Percentiles rank a stretch among this genome's conserved stretches.
Conservation (phyloP, 495 filamentous ascomycete genomes). For the Penicillium diatomitis region DNA sequence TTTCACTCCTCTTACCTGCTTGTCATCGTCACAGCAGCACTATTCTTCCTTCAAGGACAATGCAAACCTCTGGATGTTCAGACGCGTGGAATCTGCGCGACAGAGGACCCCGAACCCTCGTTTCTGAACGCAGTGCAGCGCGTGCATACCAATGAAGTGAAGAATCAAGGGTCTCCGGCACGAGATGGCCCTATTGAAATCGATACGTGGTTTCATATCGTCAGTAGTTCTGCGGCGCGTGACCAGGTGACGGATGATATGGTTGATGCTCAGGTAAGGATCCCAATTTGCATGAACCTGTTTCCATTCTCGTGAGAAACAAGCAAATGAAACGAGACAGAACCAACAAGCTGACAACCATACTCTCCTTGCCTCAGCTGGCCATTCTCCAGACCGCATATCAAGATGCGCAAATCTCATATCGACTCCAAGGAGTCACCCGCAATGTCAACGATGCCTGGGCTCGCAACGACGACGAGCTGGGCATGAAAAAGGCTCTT, state of each 20-base stretch:
- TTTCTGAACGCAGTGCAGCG: conserved; percentile 22
- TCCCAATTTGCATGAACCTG: not conserved
- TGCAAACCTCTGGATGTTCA: conserved; percentile 11
- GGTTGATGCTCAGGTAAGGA: conserved; percentile 33
- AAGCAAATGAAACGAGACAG: too few species aligned
- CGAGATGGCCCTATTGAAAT: conserved; percentile 31
- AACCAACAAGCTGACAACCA: too few species aligned
- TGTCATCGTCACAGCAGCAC: conserved; percentile 14
- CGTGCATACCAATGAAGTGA: conserved; percentile 12
- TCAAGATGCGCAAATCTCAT: conserved; percentile 34
- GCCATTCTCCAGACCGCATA: conserved; percentile 37
- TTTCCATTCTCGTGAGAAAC: too few species aligned
- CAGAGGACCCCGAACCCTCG: conserved; percentile 22
- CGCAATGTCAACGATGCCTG: conserved; percentile 66
- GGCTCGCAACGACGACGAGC: conserved; percentile 52
- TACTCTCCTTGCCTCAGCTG: conserved; percentile 13
- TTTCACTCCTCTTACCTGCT: conserved; percentile 15
- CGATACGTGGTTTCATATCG: conserved; percentile 41
- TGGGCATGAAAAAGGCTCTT: conserved; percentile 54
- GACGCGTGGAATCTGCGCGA: conserved; percentile 30
- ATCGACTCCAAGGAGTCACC: conserved; percentile 56
- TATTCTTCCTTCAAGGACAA: conserved; percentile 9
- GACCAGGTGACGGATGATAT: conserved; percentile 29
- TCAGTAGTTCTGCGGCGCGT: conserved; percentile 27
- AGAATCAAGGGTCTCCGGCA: conserved; percentile 10